These are phyloP conservation scores for Arabidopsis lyrata DNA, from an alignment of 441 rosid species.

Conservation along the genomic window DNA sequence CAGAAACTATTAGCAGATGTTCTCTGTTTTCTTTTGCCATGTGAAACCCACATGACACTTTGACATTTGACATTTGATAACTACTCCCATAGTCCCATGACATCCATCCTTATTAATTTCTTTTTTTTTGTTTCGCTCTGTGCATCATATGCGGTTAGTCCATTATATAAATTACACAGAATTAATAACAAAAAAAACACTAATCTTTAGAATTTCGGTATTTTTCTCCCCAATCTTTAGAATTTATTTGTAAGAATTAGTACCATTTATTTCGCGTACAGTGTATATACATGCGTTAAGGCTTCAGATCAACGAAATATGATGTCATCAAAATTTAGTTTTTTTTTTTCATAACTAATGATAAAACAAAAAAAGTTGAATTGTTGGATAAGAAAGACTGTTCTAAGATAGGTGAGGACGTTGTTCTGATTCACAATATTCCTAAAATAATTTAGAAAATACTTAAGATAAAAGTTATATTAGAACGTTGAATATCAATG, in stretches of 20 bases:
- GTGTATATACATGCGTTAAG: not conserved
- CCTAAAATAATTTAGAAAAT: not conserved
- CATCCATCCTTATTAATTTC: not conserved
- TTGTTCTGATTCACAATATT: not conserved
- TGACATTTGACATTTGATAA: conserved; percentile 43
- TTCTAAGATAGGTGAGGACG: too few species aligned
- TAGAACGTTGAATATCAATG: not conserved
- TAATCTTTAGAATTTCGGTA: not conserved
- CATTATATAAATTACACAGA: not conserved
- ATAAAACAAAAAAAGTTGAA: not conserved
- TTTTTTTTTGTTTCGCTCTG: not conserved
- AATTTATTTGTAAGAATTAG: not conserved
- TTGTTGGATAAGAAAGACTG: not conserved
- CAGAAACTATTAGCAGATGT: conserved; percentile 42
- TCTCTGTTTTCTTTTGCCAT: conserved; percentile 49
- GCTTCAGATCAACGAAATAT: not conserved
- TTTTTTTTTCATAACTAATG: not conserved
- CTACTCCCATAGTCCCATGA: conserved; percentile 15
- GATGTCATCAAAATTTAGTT: not conserved
- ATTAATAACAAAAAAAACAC: not conserved
- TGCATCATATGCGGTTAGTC: conserved; percentile 32
- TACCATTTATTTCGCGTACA: not conserved
- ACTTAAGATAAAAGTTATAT: not conserved
- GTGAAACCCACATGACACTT: conserved; percentile 45
- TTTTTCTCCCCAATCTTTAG: too few species aligned